Conservation (phyloP, 225 moss, liverwort and hornwort species). For the Neckera pumila region DNA sequence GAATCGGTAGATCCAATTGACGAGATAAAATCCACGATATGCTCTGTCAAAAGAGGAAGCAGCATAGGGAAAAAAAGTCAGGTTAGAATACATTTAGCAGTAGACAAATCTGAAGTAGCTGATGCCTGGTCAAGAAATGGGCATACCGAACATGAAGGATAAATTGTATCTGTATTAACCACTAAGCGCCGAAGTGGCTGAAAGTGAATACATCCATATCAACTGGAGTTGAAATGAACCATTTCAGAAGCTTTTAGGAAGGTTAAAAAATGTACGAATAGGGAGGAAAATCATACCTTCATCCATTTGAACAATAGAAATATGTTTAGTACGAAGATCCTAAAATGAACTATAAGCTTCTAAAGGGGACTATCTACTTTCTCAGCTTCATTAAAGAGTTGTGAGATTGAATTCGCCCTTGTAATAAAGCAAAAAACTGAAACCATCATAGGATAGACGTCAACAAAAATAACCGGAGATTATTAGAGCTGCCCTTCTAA, state of each 20-base stretch:
- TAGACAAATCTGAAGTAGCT: background rate
- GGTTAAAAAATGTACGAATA: background rate
- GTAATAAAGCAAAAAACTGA: background rate
- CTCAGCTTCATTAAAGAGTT: background rate
- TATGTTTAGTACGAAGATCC: background rate
- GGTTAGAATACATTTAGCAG: background rate
- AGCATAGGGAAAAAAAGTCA: background rate
- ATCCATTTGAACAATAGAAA: background rate
- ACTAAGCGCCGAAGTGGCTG: background rate
- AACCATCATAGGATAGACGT: background rate
- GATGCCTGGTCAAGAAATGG: background rate
- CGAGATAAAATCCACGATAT: conserved; percentile 74
- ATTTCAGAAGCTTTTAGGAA: background rate
- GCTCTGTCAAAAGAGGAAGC: conserved; percentile 21
- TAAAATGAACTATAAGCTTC: background rate
- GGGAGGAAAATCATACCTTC: background rate
- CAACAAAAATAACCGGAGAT: background rate
- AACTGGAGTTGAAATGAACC: background rate
- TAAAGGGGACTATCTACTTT: background rate
- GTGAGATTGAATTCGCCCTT: background rate
- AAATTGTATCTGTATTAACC: background rate
- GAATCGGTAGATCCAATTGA: conserved; percentile 92
- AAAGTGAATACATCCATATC: background rate
- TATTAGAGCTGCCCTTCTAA: background rate
- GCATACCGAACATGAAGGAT: background rate